Base-by-base conservation (phyloP, 169 alveolate species). In the Plasmodium berghei region DNA sequence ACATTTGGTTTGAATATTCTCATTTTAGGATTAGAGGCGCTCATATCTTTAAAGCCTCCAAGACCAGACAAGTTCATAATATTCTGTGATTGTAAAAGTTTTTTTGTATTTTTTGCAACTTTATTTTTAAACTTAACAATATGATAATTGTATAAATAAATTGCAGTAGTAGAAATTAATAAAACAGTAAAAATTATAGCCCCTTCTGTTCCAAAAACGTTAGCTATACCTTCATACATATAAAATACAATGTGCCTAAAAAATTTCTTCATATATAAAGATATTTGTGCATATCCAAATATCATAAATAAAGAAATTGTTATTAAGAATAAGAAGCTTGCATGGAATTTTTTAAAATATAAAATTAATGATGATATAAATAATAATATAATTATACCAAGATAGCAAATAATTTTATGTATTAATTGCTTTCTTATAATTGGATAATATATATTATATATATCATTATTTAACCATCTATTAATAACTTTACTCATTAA, bases 401-500 rank as follows among this genome's bases (percentile, higher is more conserved):
- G 1, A 63, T 70, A 71, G 42, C 75, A 86, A 40, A 86, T 62
- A 45, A 86, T 62, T 58, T 24, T 86, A 49, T 86, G 91, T 5
- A 86, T 59, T n/a, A 69, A 40, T 26, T 86, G 91, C 6, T 86
- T 86, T 64, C 91, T 69, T 12, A 86, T 86, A 71, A 86, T 66
- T 8, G 91, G 91, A 42, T 69, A 69, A 55, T 86, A 86, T 58
- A 86, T 18, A 24, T 86, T 54, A 28, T 86, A 86, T 42, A 86
- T 86, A 42, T 86, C 91, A 86, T 61, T 86, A 59, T 86, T 71
- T 40, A 86, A 70, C 91, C 91, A 86, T 48, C 91, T 58, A 62
- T 86, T 86, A 24, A 86, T 86, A 26, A 86, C 91, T 86, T 86
- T 86, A 71, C 91, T 86, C 91, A 86, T 86, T 86, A 86, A 71